Conservation (phyloP, 108 stramenopile species). For the Chaetoceros tenuissimus region DNA sequence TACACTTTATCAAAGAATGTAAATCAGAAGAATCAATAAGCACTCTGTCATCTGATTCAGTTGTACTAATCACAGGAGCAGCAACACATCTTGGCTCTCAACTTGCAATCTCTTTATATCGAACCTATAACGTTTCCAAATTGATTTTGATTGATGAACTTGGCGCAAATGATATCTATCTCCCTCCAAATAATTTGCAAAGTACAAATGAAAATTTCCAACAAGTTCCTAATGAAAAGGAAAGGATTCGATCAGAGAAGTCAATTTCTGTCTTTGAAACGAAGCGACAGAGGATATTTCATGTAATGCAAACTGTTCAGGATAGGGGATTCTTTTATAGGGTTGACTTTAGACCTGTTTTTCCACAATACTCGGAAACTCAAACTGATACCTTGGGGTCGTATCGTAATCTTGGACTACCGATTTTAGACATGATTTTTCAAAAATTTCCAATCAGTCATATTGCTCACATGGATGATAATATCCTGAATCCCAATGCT, state of each 20-base stretch:
- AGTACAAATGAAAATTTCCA: neutral
- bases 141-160: slow-evolving; percentile 55
- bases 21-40: too few species aligned
- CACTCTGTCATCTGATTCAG: slow-evolving; percentile 24
- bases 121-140: slow-evolving; percentile 51
- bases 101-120: slow-evolving; percentile 62
- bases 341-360: slow-evolving; percentile 65
- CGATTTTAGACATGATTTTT: slow-evolving; percentile 70
- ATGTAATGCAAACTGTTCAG: slow-evolving; percentile 39
- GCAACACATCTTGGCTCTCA: slow-evolving; percentile 78
- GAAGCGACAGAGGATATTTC: slow-evolving; percentile 66
- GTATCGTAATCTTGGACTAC: slow-evolving; percentile 60
- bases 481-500: slow-evolving; percentile 13
- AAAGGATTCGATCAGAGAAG: slow-evolving; percentile 26
- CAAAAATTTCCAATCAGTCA: slow-evolving; percentile 71
- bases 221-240: neutral
- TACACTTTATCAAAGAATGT: too few species aligned
- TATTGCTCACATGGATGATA: slow-evolving; percentile 66
- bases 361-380: slow-evolving; percentile 58
- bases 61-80: slow-evolving; percentile 74
- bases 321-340: slow-evolving; percentile 45
- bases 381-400: neutral
- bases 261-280: slow-evolving; percentile 60
- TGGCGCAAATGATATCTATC: slow-evolving; percentile 15
- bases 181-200: slow-evolving; percentile 1